Evolutionary conservation across 306 rosid genomes (phyloP).

Genomic region (Vigna radiata): DNA sequence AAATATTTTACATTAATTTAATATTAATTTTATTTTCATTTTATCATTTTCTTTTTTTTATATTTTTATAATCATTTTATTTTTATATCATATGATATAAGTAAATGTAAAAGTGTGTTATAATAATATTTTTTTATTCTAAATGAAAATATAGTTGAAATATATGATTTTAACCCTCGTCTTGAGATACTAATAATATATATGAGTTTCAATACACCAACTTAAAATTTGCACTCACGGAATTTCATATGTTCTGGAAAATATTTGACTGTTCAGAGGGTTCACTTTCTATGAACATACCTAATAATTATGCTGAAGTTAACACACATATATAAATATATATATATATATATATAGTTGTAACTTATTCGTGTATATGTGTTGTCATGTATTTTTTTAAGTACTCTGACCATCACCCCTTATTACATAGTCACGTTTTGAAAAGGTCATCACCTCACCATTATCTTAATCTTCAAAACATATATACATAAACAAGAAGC

Average conservation of each 20-base stretch:
- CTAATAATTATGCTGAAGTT: neutral
- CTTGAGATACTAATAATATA: neutral
- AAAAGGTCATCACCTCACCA: neutral
- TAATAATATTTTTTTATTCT: too few species aligned
- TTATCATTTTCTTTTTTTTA: too few species aligned
- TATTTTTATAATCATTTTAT: too few species aligned
- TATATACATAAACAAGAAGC: neutral
- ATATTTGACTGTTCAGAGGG: neutral
- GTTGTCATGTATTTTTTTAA: neutral
- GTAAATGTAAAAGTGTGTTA: too few species aligned
- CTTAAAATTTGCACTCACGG: neutral
- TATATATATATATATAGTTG: too few species aligned
- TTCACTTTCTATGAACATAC: neutral
- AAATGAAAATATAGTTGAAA: too few species aligned
- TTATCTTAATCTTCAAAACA: neutral
- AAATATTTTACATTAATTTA: too few species aligned
- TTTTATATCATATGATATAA: too few species aligned
- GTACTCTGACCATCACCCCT: neutral
- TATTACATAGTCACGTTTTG: neutral
- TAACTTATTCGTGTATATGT: neutral
- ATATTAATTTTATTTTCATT: too few species aligned
- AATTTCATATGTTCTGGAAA: neutral
- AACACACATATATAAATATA: neutral
- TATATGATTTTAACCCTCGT: neutral
- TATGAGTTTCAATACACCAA: too few species aligned